Evolutionary conservation across 2,329 filamentous ascomycete species (phyloP), one percentile per base, ranked within the genome.

Genomic region (Nannizziopsis arthrosporioides): DNA sequence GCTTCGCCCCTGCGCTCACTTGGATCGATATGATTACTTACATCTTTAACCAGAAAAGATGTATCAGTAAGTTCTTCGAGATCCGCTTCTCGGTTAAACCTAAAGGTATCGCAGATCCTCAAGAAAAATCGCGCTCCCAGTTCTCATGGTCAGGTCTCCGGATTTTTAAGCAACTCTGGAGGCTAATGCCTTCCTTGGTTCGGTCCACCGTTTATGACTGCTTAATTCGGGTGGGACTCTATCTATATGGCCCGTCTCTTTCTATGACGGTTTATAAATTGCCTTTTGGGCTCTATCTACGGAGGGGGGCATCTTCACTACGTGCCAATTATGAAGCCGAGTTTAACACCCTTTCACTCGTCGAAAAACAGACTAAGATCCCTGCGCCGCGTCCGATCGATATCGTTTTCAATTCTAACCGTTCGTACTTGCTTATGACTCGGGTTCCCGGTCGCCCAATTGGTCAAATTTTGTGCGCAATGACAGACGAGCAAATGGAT

Each of bases 231-330:
- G 30, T 42, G 35, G 52, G 52, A 7, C 17, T 44, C 12, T 39
- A 38, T 32, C 30, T 52, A 14, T 54, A 54, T 19, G 45, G 51
- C 31, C 15, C 38, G 15, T 17, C 50, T 1, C 51, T 51, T 48
- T 54, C 48, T 1, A 53, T 51, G 51, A 51, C 44, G 1, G 41
- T 50, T 9, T 48, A 44, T 32, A 50, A 39, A 30, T 37, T 54
- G n/a, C 51, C 53, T n/a, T 54, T 54, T 19, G 48, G 51, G 10
- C 44, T 54, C 11, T 54, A 54, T 42, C 42, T 54, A 27, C 48
- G 53, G 12, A 47, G 43, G 37, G 48, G 45, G n/a, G 40, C 51
- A 18, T 42, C 46, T 8, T 15, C 3, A 10, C 32, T 54, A 2
- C 35, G 40, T 2, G 18, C 15, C 14, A 53, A 51, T 34, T 50